Percentiles rank a stretch among this genome's conserved stretches.
Evolutionary conservation across 1,139 yeast genomes (phyloP).

Genomic region (Yarrowia galli): DNA sequence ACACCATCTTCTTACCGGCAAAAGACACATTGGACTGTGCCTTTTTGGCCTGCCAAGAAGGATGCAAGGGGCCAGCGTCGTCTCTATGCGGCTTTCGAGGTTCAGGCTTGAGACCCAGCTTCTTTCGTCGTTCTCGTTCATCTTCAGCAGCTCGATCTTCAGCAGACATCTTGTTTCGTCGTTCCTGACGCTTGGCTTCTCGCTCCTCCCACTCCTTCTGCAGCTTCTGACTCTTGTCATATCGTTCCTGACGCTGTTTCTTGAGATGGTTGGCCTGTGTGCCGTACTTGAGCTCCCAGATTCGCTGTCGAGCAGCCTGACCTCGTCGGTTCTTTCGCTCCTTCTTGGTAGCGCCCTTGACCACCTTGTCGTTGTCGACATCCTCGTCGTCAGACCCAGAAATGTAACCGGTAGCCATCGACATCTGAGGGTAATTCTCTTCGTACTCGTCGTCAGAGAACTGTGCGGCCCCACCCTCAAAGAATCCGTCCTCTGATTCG

Average conservation of each 20-base stretch:
- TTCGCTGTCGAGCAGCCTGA: conserved; percentile 94
- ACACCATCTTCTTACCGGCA: conserved; percentile 82
- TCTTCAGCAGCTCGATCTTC: conserved; percentile 50
- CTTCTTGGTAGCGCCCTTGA: conserved; percentile 58
- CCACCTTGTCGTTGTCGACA: conserved; percentile 65
- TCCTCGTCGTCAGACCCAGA: conserved; percentile 47
- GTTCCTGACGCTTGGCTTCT: conserved; percentile 57
- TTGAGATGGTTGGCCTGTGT: conserved; percentile 80
- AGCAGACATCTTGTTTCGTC: conserved; percentile 43
- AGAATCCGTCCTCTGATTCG: conserved; percentile 31
- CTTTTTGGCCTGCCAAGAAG: conserved; percentile 95
- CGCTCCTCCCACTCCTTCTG: conserved; percentile 73
- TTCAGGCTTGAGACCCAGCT: conserved; percentile 36
- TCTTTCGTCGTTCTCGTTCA: conserved; percentile 42
- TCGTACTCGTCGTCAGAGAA: conserved; percentile 24
- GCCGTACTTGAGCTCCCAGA: conserved; percentile 94
- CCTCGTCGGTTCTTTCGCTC: conserved; percentile 89
- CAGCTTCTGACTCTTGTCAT: conserved; percentile 60
- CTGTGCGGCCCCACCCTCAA: neutral
- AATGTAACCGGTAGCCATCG: conserved; percentile 39
- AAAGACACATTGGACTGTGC: conserved; percentile 61
- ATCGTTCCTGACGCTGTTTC: conserved; percentile 62
- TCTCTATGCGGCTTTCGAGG: conserved; percentile 37
- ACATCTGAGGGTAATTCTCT: conserved; percentile 11
- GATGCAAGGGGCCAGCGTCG: conserved; percentile 64